Evolutionary conservation across 306 rosid species (phyloP).

Genomic region (Betula pendula): DNA sequence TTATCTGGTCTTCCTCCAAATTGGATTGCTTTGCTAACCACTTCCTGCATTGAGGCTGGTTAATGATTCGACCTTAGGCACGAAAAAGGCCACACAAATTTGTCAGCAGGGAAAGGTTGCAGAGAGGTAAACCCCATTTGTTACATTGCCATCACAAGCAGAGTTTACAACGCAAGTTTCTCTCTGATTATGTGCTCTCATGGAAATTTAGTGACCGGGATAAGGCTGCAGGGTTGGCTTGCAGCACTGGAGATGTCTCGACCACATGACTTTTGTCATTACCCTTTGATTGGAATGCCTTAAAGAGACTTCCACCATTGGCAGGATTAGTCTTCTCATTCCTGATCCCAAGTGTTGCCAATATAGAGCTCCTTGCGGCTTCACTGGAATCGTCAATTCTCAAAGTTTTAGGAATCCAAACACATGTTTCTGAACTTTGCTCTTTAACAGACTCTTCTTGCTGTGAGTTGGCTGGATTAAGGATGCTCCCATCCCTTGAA

Average conservation of each 20-base stretch:
- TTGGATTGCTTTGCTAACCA: constrained; percentile 13
- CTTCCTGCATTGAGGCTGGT: constrained; percentile 33
- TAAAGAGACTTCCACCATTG: constrained; percentile 50
- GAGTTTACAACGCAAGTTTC: constrained; percentile 9
- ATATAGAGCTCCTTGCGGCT: constrained; percentile 63
- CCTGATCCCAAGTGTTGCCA: constrained; percentile 68
- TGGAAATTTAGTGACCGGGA: constrained; percentile 67
- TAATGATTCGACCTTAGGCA: constrained; percentile 21
- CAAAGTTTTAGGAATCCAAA: constrained; percentile 64
- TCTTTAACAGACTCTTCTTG: constrained; percentile 42
- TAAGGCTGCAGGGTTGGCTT: constrained; percentile 84
- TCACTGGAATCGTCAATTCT: constrained; percentile 69
- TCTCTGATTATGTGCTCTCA: constrained; percentile 52
- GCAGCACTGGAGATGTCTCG: constrained; percentile 55
- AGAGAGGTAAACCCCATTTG: constrained; percentile 26
- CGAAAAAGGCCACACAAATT: constrained; percentile 21
- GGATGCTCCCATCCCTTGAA: constrained; percentile 54
- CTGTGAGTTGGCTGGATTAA: constrained; percentile 29
- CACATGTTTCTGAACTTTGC: constrained; percentile 34
- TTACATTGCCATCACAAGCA: constrained; percentile 15
- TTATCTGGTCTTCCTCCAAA: background rate
- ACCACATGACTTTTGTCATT: constrained; percentile 34
- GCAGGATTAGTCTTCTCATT: constrained; percentile 49
- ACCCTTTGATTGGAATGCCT: constrained; percentile 54
- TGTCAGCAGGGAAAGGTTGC: constrained; percentile 28